These are phyloP conservation scores for Aspergillus indologenus DNA, from an alignment of 495 filamentous ascomycete species.

Conservation along the genomic window DNA sequence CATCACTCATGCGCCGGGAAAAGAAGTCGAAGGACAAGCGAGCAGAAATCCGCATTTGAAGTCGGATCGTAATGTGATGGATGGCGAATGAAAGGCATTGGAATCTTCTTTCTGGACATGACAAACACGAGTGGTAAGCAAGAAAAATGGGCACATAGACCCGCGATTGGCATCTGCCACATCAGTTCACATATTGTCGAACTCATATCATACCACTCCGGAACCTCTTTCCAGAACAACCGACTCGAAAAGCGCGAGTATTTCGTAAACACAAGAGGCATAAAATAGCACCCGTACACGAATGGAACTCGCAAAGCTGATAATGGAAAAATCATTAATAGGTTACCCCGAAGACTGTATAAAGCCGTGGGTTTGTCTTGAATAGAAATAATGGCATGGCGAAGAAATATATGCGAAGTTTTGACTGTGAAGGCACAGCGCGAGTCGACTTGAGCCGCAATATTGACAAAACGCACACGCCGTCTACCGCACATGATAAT, in stretches of 20 bases:
- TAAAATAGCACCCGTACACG: background rate
- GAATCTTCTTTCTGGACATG: background rate
- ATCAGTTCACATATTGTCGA: background rate
- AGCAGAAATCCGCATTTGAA: constrained; percentile 19
- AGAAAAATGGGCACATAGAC: background rate
- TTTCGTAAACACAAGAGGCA: background rate
- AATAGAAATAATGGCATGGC: constrained; percentile 11
- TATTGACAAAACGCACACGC: constrained; percentile 8
- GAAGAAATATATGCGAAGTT: constrained; percentile 4
- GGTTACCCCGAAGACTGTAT: constrained; percentile 38
- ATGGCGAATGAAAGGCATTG: constrained; percentile 17
- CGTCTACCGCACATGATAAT: constrained; percentile 5
- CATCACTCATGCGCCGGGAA: constrained; percentile 12
- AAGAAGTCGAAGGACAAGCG: constrained; percentile 10
- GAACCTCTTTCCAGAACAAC: background rate
- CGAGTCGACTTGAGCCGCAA: constrained; percentile 3
- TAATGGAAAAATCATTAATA: constrained; percentile 31
- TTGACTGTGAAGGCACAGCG: constrained; percentile 6
- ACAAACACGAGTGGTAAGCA: too few relatives aligned
- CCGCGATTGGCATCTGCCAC: background rate
- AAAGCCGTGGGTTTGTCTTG: constrained; percentile 23
- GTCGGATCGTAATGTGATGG: constrained; percentile 26
- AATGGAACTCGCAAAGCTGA: constrained; percentile 24
- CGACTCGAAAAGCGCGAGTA: background rate
- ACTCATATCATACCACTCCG: background rate